These are phyloP conservation scores for Rosellinia necatrix DNA, from an alignment of 2,329 filamentous ascomycete species.

Conservation along the genomic window DNA sequence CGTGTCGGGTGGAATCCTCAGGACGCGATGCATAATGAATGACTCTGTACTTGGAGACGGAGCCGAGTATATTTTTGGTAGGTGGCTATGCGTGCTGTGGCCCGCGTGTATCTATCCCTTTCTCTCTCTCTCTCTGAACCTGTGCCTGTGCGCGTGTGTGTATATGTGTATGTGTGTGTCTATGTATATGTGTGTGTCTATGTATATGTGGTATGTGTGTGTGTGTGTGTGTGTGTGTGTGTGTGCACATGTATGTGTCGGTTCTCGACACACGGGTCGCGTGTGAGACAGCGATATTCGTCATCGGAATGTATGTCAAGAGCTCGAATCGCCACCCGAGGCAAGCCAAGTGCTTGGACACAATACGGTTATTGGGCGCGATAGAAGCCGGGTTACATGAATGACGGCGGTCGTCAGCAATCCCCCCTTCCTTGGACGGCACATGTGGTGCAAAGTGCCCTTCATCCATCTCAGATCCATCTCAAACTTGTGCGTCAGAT, in stretches of 20 bases:
- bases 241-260: too few species aligned
- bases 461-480: not conserved
- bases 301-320: slow-evolving; percentile 27
- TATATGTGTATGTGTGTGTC: too few species aligned
- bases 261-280: not conserved
- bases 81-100: slow-evolving; percentile 20
- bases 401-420: slow-evolving; percentile 17
- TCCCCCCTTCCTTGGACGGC: not conserved
- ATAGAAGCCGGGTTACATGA: slow-evolving; percentile 18
- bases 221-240: too few species aligned
- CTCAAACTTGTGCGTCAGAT: slow-evolving; percentile 4
- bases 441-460: slow-evolving; percentile 4
- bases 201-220: too few species aligned
- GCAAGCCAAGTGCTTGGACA: slow-evolving; percentile 7
- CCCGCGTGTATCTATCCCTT: too few species aligned
- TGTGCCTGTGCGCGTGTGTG: too few species aligned
- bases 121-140: too few species aligned
- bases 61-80: slow-evolving; percentile 27
- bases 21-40: slow-evolving; percentile 16
- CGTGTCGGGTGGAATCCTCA: not conserved
- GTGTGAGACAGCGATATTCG: slow-evolving; percentile 22
- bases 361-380: slow-evolving; percentile 4
- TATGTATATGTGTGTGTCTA: too few species aligned
- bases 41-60: slow-evolving; percentile 18
- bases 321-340: slow-evolving; percentile 13